Base-by-base conservation (phyloP, 2,329 filamentous ascomycete species). In the Talaromyces sp. region DNA sequence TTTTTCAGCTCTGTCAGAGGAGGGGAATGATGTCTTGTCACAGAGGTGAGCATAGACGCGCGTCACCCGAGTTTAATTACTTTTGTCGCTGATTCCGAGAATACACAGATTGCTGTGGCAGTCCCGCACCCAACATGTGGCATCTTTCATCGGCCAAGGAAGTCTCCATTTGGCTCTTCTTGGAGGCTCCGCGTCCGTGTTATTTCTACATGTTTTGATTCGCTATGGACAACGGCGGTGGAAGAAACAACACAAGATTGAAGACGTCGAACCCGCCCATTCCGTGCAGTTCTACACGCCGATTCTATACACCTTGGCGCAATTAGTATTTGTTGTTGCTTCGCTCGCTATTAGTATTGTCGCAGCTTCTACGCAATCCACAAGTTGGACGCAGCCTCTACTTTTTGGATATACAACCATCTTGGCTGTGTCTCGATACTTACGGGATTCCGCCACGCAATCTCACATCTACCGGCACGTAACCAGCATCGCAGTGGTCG, bases 391-490 rank as follows among this genome's bases (percentile, higher is more conserved):
- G 60, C 62, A 62, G 56, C 58, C 67, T 17, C 19, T 65, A 11
- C 52, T 68, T 14, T 43, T 70, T 38, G 69, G 64, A 46, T 72
- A 72, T 58, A 51, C 66, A 53, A 62, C 68, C 0, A 43, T 67
- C 2, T 46, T 72, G 51, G 65, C 64, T 9, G 35, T 69, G 11
- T 54, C 56, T 14, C 65, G 65, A 21, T 65, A 69, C 17, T 61
- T 52, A 26, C 64, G 60, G 35, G 67, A 56, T 54, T 49, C 62
- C 24, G 51, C 21, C 26, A 43, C 58, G 14, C 62, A 65, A 21
- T 13, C 26, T 11, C 56, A 64, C 38, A 49, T 70, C 19, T 68
- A 66, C 61, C 64, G 63, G 41, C 66, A 72, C 49, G 63, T 70
- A 56, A 73, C 72, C 51, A 56, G 43, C 14, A 41, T 69, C 24